A percentile compares a stretch with the other conserved stretches of the same genome.
Conservation (phyloP, 2,329 filamentous ascomycete species). For the Apiospora pterosperma region DNA sequence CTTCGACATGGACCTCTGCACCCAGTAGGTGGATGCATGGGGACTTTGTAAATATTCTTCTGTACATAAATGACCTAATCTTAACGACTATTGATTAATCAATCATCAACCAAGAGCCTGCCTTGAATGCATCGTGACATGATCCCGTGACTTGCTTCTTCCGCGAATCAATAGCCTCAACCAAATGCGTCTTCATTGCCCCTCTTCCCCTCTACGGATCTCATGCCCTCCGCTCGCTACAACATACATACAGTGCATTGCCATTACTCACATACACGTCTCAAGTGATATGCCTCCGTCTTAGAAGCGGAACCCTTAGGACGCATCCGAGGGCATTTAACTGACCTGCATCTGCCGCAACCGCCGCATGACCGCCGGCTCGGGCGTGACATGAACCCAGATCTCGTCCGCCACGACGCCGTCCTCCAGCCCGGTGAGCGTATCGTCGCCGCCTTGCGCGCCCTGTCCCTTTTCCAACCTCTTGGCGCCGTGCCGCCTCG, state of each 20-base stretch:
- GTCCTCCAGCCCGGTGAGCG: not conserved
- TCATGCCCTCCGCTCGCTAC: too few relatives aligned
- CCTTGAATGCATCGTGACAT: too few relatives aligned
- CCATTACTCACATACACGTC: too few relatives aligned
- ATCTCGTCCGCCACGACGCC: not conserved
- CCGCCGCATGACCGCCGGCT: not conserved
- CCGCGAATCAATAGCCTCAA: too few relatives aligned
- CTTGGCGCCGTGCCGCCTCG: not conserved
- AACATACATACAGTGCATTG: too few relatives aligned
- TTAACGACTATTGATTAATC: not conserved
- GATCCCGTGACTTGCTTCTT: too few relatives aligned
- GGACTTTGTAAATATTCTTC: not conserved
- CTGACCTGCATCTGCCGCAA: too few relatives aligned
- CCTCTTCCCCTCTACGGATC: too few relatives aligned
- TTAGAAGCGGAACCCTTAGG: too few relatives aligned
- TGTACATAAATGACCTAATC: not conserved
- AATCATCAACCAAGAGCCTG: not conserved
- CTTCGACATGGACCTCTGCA: slow-evolving; percentile 4
- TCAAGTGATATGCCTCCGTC: too few relatives aligned
- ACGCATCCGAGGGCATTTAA: too few relatives aligned
- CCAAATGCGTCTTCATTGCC: too few relatives aligned
- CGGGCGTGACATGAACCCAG: not conserved
- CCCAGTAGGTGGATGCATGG: not conserved
- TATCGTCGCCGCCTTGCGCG: not conserved
- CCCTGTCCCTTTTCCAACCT: not conserved